Percentiles rank a stretch among this genome's conserved stretches.
These are phyloP conservation scores for Leptographium procerum DNA, from an alignment of 2,329 filamentous ascomycete species.

Conservation along the genomic window DNA sequence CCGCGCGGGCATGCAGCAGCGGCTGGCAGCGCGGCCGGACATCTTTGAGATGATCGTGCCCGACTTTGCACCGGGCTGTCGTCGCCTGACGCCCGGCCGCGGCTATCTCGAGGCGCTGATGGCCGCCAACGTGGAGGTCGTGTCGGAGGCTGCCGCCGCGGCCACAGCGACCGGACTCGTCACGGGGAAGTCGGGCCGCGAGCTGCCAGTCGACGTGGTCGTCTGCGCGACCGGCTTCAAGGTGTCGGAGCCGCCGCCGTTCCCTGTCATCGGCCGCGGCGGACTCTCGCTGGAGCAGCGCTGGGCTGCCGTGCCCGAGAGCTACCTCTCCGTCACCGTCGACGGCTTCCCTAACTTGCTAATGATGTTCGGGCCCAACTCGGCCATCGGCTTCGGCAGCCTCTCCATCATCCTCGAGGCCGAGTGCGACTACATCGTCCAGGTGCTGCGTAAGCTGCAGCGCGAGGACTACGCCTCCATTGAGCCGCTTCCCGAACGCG, in stretches of 20 bases:
- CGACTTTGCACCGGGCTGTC: conserved; percentile 31
- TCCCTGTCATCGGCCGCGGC: conserved; percentile 27
- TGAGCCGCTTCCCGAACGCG: conserved; percentile 29
- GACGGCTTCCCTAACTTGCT: conserved; percentile 39
- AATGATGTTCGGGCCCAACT: conserved; percentile 37
- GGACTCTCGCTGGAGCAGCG: conserved; percentile 25
- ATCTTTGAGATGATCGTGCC: conserved; percentile 31
- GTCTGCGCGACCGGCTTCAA: conserved; percentile 37
- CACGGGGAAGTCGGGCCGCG: conserved; percentile 15
- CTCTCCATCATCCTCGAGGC: conserved; percentile 35
- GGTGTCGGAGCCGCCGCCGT: conserved; percentile 27
- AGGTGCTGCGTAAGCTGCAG: conserved; percentile 34
- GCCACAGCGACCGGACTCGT: conserved; percentile 25
- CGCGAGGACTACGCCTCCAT: conserved; percentile 33
- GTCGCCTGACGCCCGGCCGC: conserved; percentile 31
- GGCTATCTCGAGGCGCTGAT: conserved; percentile 34
- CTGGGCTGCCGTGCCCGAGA: conserved; percentile 27
- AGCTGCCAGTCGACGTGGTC: conserved; percentile 28
- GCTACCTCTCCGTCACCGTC: conserved; percentile 33
- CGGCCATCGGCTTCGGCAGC: conserved; percentile 33
- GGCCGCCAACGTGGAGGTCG: conserved; percentile 28
- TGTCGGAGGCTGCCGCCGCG: conserved; percentile 21
- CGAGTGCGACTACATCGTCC: conserved; percentile 35
- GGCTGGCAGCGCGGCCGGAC: conserved; percentile 30
- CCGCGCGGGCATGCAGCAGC: conserved; percentile 25